These are phyloP conservation scores for Helicostylum pulchrum DNA, from an alignment of 192 early-diverging fungal species.

Conservation along the genomic window DNA sequence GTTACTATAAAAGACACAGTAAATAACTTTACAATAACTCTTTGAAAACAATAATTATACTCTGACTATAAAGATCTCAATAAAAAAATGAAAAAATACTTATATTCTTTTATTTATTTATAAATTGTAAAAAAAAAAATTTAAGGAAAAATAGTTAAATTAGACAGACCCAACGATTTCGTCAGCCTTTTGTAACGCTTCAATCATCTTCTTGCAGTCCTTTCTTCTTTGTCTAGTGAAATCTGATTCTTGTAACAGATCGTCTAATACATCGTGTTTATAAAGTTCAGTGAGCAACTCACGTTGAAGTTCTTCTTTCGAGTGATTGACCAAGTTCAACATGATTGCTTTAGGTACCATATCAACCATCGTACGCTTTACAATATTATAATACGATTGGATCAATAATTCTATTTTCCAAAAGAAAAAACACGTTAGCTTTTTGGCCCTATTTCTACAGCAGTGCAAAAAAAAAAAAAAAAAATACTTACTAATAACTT, in stretches of 20 bases:
- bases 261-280: slow-evolving; percentile 91
- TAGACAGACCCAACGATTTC: slow-evolving; percentile 20
- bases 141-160: background rate
- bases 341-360: slow-evolving; percentile 99
- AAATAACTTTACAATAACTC: too few species aligned
- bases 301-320: slow-evolving; percentile 94
- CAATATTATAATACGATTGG: slow-evolving; percentile 98
- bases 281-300: slow-evolving; percentile 97
- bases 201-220: slow-evolving; percentile 99
- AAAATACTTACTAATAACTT: slow-evolving; percentile 90
- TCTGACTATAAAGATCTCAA: too few species aligned
- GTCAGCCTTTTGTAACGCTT: slow-evolving; percentile 31
- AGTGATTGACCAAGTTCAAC: slow-evolving; percentile 88
- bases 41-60: too few species aligned
- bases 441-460: too few species aligned
- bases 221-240: slow-evolving; percentile 82
- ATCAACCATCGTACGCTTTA: slow-evolving; percentile 95
- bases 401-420: slow-evolving; percentile 88
- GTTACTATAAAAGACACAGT: too few species aligned
- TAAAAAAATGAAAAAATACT: too few species aligned
- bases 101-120: too few species aligned
- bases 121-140: too few species aligned
- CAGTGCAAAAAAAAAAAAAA: too few species aligned
- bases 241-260: slow-evolving; percentile 95
- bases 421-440: background rate